Evolutionary conservation across 805 yeast species (phyloP).

Genomic region (Dipodascopsis uninucleata): DNA sequence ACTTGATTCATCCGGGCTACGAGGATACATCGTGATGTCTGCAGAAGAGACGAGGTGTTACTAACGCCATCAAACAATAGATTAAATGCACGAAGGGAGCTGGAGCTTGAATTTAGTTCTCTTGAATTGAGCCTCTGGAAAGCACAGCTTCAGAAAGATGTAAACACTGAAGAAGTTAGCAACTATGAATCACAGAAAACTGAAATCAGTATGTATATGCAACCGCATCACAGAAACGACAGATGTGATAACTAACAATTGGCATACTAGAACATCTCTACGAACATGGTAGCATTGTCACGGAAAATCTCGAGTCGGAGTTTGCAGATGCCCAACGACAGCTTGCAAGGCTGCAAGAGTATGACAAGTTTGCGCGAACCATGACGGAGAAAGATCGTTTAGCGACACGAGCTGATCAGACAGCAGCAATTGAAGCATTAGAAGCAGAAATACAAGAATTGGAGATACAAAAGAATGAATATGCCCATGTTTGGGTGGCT

Average conservation of each 20-base stretch:
- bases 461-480: slow-evolving; percentile 20
- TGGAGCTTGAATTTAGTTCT: slow-evolving; percentile 3
- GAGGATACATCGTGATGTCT: too few species aligned
- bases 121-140: slow-evolving; percentile 5
- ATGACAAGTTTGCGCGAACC: slow-evolving; percentile 22
- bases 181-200: slow-evolving; percentile 25
- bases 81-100: slow-evolving; percentile 2
- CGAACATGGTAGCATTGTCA: slow-evolving; percentile 1
- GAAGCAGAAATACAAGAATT: slow-evolving; percentile 31
- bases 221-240: slow-evolving; percentile 17
- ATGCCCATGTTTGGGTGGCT: slow-evolving; percentile 27
- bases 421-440: slow-evolving; percentile 21
- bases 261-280: slow-evolving; percentile 5
- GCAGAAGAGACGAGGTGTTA: too few species aligned
- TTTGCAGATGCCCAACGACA: slow-evolving; percentile 22
- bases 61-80: slow-evolving; percentile 1
- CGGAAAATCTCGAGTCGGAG: slow-evolving; percentile 11
- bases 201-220: slow-evolving; percentile 14
- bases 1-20: too few species aligned
- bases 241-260: slow-evolving; percentile 8
- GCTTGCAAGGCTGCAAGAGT: slow-evolving; percentile 30
- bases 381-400: slow-evolving; percentile 8
- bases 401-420: slow-evolving; percentile 28
- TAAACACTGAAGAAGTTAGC: slow-evolving; percentile 25
- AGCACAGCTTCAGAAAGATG: slow-evolving; percentile 28